Percentiles rank a stretch among this genome's conserved stretches.
phyloP scores from a whole-genome alignment of 1,284 basidiomycete species.

The Trichosporon ovoides region DNA sequence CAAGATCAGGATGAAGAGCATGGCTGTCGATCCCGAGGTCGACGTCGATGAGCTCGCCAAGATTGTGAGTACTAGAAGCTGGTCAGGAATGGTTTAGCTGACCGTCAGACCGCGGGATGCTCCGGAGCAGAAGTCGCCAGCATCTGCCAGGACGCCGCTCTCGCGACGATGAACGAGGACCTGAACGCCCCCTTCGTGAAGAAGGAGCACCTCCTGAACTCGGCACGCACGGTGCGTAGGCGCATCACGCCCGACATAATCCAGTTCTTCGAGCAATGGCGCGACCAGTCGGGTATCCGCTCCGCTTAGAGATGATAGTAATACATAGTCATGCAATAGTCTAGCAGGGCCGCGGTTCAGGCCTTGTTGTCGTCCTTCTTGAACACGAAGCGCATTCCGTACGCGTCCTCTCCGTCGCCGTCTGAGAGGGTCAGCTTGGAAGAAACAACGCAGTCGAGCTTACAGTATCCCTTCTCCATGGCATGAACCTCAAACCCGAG shows the following conservation, averaged over 20 bases:
- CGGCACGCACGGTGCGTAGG: slow-evolving; percentile 65
- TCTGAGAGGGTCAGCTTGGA: slow-evolving; percentile 52
- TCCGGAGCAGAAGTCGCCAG: slow-evolving; percentile 92
- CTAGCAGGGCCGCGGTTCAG: not conserved
- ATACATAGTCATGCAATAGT: slow-evolving; percentile 3
- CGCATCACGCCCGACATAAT: slow-evolving; percentile 84
- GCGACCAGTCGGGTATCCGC: slow-evolving; percentile 49
- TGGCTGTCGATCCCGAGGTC: slow-evolving; percentile 70
- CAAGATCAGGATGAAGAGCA: slow-evolving; percentile 65
- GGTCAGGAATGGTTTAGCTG: not conserved
- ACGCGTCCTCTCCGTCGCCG: slow-evolving; percentile 88
- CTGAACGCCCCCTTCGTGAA: slow-evolving; percentile 71
- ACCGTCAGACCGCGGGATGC: slow-evolving; percentile 80
- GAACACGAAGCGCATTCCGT: slow-evolving; percentile 67
- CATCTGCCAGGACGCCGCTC: slow-evolving; percentile 92
- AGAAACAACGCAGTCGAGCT: slow-evolving; percentile 48
- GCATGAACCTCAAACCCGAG: slow-evolving; percentile 72
- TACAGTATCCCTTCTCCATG: slow-evolving; percentile 78
- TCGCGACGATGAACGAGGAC: slow-evolving; percentile 81
- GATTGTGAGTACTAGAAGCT: slow-evolving; percentile 57
- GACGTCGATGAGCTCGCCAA: slow-evolving; percentile 66
- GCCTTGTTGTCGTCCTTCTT: slow-evolving; percentile 17
- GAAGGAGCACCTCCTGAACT: slow-evolving; percentile 66
- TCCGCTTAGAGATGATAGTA: slow-evolving; percentile 30
- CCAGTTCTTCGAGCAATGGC: slow-evolving; percentile 61